Base-by-base conservation (phyloP, 202 grass and related monocot species). In the Cymbopogon flexuosus region DNA sequence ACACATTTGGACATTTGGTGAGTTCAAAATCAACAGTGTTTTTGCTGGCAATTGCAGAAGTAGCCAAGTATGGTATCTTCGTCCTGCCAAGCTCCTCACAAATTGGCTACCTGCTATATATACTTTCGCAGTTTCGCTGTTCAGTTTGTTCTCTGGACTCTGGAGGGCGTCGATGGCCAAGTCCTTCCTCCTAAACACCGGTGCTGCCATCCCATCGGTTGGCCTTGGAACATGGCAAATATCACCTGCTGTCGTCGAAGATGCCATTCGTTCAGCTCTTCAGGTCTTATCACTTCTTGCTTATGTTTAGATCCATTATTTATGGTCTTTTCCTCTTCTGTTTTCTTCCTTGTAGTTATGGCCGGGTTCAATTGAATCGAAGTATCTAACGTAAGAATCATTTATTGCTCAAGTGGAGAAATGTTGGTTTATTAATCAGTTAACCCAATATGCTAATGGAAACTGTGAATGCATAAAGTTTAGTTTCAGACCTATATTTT, bases 191-290 rank as follows among this genome's bases (percentile, higher is more conserved):
- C 72, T 89, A 10, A 92, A 87, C 71, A 92, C 77, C 0, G 78
- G 77, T 52, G 76, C 73, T 5, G 22, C 14, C 36, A 89, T 92
- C 43, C 87, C 87, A 45, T 81, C 79, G 15, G 39, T 93, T 35
- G 91, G 88, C 14, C 73, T 93, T 8, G 91, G 91, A 12, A 93
- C 88, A 56, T 93, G 85, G 83, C 81, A 88, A 29, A 86, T 84
- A 19, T 63, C 69, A 31, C 19, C 81, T 12, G 83, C 40, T 18
- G 23, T 52, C 27, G 83, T 88, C 22, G 83, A 81, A 23, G 75
- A 81, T 19, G 88, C 83, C 21, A 79, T 93, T 21, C 27, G 62
- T 45, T 64, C 83, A 30, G 88, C 83, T 13, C 41, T 88, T 24
- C 84, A 88, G 91, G 91, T 93, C 75, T 80, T 42, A 13, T 31